Conservation (phyloP, 164 flowering plant genomes). For the Nymphaea colorata region DNA sequence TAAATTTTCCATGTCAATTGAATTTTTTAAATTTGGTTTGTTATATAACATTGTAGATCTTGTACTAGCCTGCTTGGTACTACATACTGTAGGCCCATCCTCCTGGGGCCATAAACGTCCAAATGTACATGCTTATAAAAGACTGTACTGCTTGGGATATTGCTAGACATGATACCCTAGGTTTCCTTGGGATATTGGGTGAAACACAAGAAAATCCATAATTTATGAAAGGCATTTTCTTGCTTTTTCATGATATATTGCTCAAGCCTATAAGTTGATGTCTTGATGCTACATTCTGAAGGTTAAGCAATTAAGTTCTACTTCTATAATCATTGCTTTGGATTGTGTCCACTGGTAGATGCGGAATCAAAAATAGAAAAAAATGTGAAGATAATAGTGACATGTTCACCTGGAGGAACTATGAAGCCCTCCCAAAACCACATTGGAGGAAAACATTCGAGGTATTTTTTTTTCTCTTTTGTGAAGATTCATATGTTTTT, state of each 20-base stretch:
- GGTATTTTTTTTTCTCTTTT: constrained; percentile 20
- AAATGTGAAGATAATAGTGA: constrained; percentile 78
- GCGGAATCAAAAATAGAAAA: constrained; percentile 69
- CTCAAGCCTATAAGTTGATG: background rate
- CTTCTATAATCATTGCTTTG: background rate
- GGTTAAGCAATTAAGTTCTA: background rate
- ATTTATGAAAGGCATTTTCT: constrained; percentile 46
- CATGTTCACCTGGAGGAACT: constrained; percentile 86
- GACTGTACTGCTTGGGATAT: constrained; percentile 51
- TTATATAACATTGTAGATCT: too few species aligned
- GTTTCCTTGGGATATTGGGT: constrained; percentile 88
- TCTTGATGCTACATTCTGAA: background rate
- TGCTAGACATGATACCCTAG: constrained; percentile 90
- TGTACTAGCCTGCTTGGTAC: too few species aligned
- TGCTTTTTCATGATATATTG: too few species aligned
- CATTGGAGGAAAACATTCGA: constrained; percentile 94
- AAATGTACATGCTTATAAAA: too few species aligned
- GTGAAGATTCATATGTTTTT: too few species aligned
- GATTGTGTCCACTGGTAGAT: constrained; percentile 23
- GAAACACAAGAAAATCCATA: constrained; percentile 99
- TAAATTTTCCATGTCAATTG: too few species aligned
- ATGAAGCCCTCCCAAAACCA: constrained; percentile 86
- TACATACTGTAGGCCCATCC: constrained; percentile 56
- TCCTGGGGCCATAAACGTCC: constrained; percentile 15
- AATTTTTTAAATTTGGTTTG: too few species aligned